Conservation (phyloP, 352 stramenopile species). For the Phytophthora citrophthora region DNA sequence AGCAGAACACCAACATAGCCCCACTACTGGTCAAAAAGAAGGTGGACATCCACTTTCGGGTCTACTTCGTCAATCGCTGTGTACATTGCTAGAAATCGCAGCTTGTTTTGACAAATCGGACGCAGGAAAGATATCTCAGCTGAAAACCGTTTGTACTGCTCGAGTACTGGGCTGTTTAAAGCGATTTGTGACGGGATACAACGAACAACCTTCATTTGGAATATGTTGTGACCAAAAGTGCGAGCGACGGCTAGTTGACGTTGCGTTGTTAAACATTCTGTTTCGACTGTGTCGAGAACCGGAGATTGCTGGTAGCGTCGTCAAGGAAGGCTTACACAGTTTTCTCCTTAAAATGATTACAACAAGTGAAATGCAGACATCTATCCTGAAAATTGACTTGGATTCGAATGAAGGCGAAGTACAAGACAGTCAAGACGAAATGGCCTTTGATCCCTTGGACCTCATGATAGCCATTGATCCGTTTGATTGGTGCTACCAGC, state of each 20-base stretch:
- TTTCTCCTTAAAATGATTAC: slow-evolving; percentile 49
- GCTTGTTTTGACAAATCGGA: slow-evolving; percentile 24
- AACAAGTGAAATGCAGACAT: not conserved
- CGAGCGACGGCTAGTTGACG: slow-evolving; percentile 31
- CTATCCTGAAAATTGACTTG: not conserved
- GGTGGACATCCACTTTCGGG: slow-evolving; percentile 9
- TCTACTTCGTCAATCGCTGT: slow-evolving; percentile 30
- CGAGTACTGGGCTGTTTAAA: slow-evolving; percentile 46
- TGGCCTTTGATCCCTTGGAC: slow-evolving; percentile 41
- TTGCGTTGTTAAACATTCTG: slow-evolving; percentile 42
- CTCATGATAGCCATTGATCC: slow-evolving; percentile 54
- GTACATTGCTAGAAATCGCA: slow-evolving; percentile 38
- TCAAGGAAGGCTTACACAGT: slow-evolving; percentile 47
- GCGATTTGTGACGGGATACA: slow-evolving; percentile 32
- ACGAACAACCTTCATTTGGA: slow-evolving; percentile 5
- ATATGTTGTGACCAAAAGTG: slow-evolving; percentile 35
- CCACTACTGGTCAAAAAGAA: too few relatives aligned
- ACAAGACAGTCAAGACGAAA: not conserved
- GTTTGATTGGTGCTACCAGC: slow-evolving; percentile 65
- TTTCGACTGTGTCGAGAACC: slow-evolving; percentile 48
- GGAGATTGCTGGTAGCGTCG: slow-evolving; percentile 35
- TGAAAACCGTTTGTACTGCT: slow-evolving; percentile 42
- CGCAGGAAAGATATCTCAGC: slow-evolving; percentile 9
- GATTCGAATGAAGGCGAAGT: not conserved
- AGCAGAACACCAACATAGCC: not conserved